Evolutionary conservation across 106 monocot genomes (phyloP), one percentile per base, ranked within the genome.

Genomic region (Triglochin maritima): DNA sequence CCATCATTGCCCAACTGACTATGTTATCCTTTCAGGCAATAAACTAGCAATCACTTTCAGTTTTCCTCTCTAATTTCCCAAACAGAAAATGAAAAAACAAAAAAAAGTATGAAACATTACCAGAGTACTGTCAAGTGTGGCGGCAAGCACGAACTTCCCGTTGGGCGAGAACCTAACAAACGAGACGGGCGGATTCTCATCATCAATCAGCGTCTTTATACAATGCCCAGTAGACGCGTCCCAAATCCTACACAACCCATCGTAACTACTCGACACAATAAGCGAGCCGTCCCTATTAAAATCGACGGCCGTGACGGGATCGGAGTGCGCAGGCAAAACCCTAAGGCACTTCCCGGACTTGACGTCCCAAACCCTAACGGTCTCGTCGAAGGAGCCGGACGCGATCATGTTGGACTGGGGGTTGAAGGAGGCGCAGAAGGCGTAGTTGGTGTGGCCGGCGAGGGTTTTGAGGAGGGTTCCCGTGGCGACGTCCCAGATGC

Each of bases 371-470:
- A 84, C 78, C 50, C 80, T 63, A 10, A 84, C 80, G 15, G 84
- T 84, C 78, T 84, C 84, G 65, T 84, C 84, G 56, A 84, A 84
- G 14, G 80, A 84, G 9, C 84, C 84, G 5, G 81, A 81, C n/a
- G 84, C 84, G 64, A 84, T 71, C 71, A 81, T 71, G 67, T 84
- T 81, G 46, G 84, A 84, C 68, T 84, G 80, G 12, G 84, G 84
- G 63, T 84, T 84, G 74, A 78, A 84, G 59, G 49, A 71, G 58
- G 80, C 77, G 68, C 80, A 84, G 60, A 80, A 80, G 44, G 57
- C 77, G 60, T 84, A 84, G 78, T 84, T 84, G 63, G 84, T 78
- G 74, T 84, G 84, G 42, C 84, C 84, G 6, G 63, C 1, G 17
- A 81, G 74, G 61, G 80, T 84, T 62, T 72, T 80, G 51, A 81